Base-by-base conservation (phyloP, 768 basidiomycete genomes). In the Auriscalpium orientale region DNA sequence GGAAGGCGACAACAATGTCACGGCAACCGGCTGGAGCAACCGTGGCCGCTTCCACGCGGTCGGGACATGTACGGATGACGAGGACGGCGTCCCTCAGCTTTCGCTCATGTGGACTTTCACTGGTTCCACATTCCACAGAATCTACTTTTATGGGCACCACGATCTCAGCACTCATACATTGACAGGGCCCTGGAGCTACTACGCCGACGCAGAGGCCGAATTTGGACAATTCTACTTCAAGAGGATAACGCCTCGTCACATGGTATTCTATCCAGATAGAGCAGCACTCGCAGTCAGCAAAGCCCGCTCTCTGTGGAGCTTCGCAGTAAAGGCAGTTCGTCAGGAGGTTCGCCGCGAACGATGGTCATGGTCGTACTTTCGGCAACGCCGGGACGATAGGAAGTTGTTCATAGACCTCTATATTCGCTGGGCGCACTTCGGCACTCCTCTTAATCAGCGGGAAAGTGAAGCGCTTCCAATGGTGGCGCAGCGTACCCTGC, bases 291-390 rank as follows among this genome's bases (percentile, higher is more conserved):
- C 49, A 2, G 40, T 33, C 8, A 52, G 58, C 34, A 55, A 38
- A 35, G 40, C 58, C 8, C 50, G 47, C 4, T 47, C 40, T 10
- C 37, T 55, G 20, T 65, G 64, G 64, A 43, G 12, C 8, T 61
- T 50, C 46, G 64, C 64, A 8, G 51, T 59, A 8, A n/a, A 34
- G 13, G 58, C 58, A 7, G 40, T 57, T 20, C 15, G 48, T 21
- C 33, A 51, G 38, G 53, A 58, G 13, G 35, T 65, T 15, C 58
- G 56, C 5, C 54, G 58, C 11, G 36, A 49, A 34, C 21, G 34
- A 5, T 65, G 64, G 59, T 48, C 57, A 21, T 61, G 62, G 64
- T 20, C 56, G 4, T 61, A 55, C 54, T 63, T 65, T 38, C 51
- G 46, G 16, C 52, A 51, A 28, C 58, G 60, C 1, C 53, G 56